These are phyloP conservation scores for Endoconidiophora laricicola DNA, from an alignment of 2,329 filamentous ascomycete genomes.

Conservation along the genomic window DNA sequence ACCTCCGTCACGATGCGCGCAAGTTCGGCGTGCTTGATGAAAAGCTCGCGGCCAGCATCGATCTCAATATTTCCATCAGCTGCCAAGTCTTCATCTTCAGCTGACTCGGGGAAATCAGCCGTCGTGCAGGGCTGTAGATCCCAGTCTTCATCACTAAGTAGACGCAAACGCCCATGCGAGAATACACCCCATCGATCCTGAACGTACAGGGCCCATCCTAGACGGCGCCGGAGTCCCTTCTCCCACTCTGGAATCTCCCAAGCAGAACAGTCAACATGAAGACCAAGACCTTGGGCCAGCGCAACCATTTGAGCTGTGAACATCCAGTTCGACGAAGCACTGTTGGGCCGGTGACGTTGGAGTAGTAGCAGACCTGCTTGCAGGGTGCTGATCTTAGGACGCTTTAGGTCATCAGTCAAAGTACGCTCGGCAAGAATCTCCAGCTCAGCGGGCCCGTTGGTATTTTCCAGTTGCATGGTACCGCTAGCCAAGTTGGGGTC, in stretches of 20 bases:
- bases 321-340: conserved; percentile 19
- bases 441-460: conserved; percentile 20
- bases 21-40: conserved; percentile 28
- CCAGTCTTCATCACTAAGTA: conserved; percentile 35
- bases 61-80: conserved; percentile 22
- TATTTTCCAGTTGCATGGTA: conserved; percentile 20
- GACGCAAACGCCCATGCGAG: conserved; percentile 34
- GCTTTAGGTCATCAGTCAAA: conserved; percentile 21
- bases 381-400: conserved; percentile 27
- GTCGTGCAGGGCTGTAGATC: conserved; percentile 21
- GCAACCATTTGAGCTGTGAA: conserved; percentile 27
- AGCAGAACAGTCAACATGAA: conserved; percentile 34
- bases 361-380: conserved; percentile 28
- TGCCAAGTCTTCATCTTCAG: conserved; percentile 15
- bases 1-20: conserved; percentile 29
- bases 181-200: conserved; percentile 41
- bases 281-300: conserved; percentile 30
- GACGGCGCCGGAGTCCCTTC: conserved; percentile 34
- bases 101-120: conserved; percentile 17
- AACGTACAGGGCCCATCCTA: conserved; percentile 40
- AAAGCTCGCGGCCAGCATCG: conserved; percentile 24
- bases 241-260: conserved; percentile 40
- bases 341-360: conserved; percentile 19
- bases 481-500: conserved; percentile 25
- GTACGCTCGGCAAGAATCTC: conserved; percentile 21